Base-by-base conservation (phyloP, 106 monocot species). In the Dendrobium officinale region DNA sequence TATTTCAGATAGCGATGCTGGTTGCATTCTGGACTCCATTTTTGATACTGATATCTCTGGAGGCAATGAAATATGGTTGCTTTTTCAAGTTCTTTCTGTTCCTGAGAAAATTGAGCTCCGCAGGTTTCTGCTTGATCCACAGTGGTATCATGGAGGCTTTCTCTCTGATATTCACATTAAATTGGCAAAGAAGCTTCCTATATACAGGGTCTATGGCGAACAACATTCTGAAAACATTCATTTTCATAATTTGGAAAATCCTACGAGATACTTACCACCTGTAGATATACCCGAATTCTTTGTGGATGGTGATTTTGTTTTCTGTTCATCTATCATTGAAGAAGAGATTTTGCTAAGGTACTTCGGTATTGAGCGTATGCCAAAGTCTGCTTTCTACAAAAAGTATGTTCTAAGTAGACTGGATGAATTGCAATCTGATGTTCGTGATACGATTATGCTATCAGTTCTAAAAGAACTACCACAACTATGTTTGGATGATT, bases 401-500 rank as follows among this genome's bases (percentile, higher is more conserved):
- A 79, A 79, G 61, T 80, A 87, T 80, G 86, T 99, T 59, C 84
- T 95, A 13, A 87, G 83, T 49, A 93, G 84, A 84, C 78, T 99
- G 79, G 77, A 55, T 84, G 86, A 90, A 11, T 73, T 99, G 79
- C 83, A 86, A 83, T 81, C 95, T 47, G 86, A 93, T 29, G 77
- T 90, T 73, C 91, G 99, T 79, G 95, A 99, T 85, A 18, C 75
- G 15, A 83, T 99, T 43, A 87, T 95, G 89, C 77, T 93, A 42
- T 84, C 86, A 41, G 85, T 99, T 80, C 86, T 99, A 40, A 86
- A 85, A 82, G 95, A 99, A 77, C 88, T 99, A 51, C 99, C 95
- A 72, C 99, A 99, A 84, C 75, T 99, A 18, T 91, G 81, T 68
- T 70, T 85, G 64, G 83, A 86, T 78, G 95, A 99, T 82, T 75